Percentiles rank a stretch among this genome's conserved stretches.
Evolutionary conservation across 352 stramenopile genomes (phyloP).

Genomic region (Phytophthora sp.): DNA sequence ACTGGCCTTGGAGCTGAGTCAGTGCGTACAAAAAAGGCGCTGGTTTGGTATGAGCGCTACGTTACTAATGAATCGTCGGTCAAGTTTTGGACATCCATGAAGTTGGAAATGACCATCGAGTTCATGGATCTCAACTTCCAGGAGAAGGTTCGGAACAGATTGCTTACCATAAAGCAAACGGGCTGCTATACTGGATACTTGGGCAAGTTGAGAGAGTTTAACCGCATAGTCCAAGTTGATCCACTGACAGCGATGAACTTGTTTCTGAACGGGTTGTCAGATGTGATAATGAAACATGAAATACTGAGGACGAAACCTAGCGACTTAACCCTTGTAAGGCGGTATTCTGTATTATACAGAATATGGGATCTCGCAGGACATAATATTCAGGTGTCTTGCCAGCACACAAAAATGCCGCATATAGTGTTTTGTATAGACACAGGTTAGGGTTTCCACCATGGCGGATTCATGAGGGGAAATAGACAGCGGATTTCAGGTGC

Average conservation of each 20-base stretch:
- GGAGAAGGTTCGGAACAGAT: constrained; percentile 5
- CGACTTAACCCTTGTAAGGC: too few species aligned
- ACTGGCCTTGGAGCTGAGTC: constrained; percentile 1
- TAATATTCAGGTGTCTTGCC: too few species aligned
- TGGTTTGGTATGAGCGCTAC: constrained; percentile 20
- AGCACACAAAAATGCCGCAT: too few species aligned
- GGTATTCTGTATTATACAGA: too few species aligned
- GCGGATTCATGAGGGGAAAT: too few species aligned
- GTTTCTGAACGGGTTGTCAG: constrained; percentile 21
- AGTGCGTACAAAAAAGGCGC: constrained; percentile 22
- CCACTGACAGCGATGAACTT: constrained; percentile 18
- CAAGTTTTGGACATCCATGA: constrained; percentile 16
- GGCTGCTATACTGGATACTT: constrained; percentile 20
- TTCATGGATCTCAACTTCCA: constrained; percentile 24
- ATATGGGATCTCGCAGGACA: too few species aligned
- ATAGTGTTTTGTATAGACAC: too few species aligned
- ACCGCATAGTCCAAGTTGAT: constrained; percentile 15
- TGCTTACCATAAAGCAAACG: constrained; percentile 20
- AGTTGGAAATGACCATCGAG: constrained; percentile 7
- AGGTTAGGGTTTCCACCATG: too few species aligned
- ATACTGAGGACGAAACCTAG: constrained; percentile 18
- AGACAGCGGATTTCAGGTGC: too few species aligned
- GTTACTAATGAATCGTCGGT: constrained; percentile 5
- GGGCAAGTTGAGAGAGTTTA: constrained; percentile 22
- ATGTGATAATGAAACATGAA: constrained; percentile 13